A percentile compares a stretch with the other conserved stretches of the same genome.
Evolutionary conservation across 371 early-diverging fungal species (phyloP).

Genomic region (Cokeromyces recurvatus): DNA sequence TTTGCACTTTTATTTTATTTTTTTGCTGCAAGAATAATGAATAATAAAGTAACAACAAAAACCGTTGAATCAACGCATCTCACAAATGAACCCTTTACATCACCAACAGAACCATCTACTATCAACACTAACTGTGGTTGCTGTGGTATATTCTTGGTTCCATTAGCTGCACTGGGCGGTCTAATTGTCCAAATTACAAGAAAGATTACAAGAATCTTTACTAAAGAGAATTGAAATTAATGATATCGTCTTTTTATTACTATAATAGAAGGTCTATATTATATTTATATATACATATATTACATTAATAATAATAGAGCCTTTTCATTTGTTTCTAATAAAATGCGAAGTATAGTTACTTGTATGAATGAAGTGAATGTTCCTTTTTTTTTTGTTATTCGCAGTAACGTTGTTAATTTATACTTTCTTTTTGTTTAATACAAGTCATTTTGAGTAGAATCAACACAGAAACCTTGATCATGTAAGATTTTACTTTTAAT

Average conservation of each 20-base stretch:
- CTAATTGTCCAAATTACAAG: constrained; percentile 25
- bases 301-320: background rate
- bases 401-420: background rate
- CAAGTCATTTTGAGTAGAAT: constrained; percentile 73
- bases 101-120: constrained; percentile 23
- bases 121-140: constrained; percentile 25
- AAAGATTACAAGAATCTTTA: constrained; percentile 17
- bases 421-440: constrained; percentile 42
- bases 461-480: constrained; percentile 84
- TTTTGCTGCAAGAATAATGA: no score
- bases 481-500: constrained; percentile 67
- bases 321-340: background rate
- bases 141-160: constrained; percentile 25
- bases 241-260: no score
- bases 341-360: background rate
- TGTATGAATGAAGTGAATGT: background rate
- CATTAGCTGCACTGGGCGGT: constrained; percentile 31
- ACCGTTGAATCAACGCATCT: constrained; percentile 9
- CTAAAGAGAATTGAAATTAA: background rate
- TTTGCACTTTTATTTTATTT: no score
- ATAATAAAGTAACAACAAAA: no score
- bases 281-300: background rate
- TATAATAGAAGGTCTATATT: background rate
- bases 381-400: no score
- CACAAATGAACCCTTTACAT: constrained; percentile 25